Conservation (phyloP, 2,329 filamentous ascomycete species). For the Colletotrichum gloeosporioides region DNA sequence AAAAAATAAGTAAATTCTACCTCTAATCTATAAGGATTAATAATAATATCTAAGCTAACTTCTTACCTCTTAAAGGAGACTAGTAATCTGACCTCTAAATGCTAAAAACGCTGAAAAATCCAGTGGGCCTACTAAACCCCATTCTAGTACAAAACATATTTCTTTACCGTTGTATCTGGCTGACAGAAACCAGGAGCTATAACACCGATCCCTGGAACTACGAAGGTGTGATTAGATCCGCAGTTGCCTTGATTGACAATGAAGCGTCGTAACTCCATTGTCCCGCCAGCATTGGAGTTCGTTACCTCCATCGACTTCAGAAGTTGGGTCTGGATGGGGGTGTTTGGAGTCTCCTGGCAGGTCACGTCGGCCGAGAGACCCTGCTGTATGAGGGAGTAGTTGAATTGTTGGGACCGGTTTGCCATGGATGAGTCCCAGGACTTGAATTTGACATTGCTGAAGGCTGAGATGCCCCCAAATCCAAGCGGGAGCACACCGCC, state of each 20-base stretch:
- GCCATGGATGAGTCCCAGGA: neutral
- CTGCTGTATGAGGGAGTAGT: neutral
- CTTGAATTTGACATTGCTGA: neutral
- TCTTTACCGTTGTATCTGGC: neutral
- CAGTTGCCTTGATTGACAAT: neutral
- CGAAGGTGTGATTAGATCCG: neutral
- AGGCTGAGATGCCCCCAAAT: neutral
- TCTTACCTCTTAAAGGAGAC: too few relatives aligned
- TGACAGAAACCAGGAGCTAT: neutral
- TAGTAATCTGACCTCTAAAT: too few relatives aligned
- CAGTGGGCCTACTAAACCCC: too few relatives aligned
- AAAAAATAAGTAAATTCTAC: too few relatives aligned
- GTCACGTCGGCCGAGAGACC: neutral
- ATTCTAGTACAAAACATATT: neutral
- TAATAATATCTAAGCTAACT: too few relatives aligned
- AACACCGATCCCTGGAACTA: neutral
- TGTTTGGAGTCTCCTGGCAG: neutral
- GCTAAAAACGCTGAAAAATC: too few relatives aligned
- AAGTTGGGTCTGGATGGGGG: neutral
- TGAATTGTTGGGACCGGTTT: neutral
- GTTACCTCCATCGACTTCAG: neutral
- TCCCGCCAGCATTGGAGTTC: neutral
- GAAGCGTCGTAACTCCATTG: neutral
- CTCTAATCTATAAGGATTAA: too few relatives aligned
- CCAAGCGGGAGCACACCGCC: neutral